These are phyloP conservation scores for Phytophthora ramorum DNA, from an alignment of 352 stramenopile species.

Conservation along the genomic window DNA sequence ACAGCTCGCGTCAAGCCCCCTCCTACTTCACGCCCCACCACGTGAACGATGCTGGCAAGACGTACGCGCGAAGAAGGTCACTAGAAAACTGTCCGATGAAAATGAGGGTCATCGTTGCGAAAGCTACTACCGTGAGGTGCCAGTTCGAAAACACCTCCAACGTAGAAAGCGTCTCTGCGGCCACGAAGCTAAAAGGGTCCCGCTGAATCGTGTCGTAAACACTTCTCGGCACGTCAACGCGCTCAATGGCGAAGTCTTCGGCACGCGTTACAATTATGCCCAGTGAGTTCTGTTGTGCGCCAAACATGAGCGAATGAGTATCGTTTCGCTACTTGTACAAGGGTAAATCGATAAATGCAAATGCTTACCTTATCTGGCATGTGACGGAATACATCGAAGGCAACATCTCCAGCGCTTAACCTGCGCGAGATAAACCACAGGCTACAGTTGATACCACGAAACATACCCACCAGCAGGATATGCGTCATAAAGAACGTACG, in stretches of 20 bases:
- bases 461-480: not conserved
- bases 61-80: constrained; percentile 65
- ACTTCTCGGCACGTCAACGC: constrained; percentile 65
- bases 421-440: constrained; percentile 33
- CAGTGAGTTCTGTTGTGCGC: constrained; percentile 45
- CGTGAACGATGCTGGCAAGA: constrained; percentile 69
- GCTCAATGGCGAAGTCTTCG: constrained; percentile 61
- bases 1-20: not conserved
- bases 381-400: constrained; percentile 87
- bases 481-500: constrained; percentile 34
- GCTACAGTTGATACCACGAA: not conserved
- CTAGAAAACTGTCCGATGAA: constrained; percentile 86
- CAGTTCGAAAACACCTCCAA: constrained; percentile 86
- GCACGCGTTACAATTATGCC: constrained; percentile 66
- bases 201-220: constrained; percentile 85
- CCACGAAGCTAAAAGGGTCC: constrained; percentile 90
- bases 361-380: constrained; percentile 81
- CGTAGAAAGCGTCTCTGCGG: constrained; percentile 83
- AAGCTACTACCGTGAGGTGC: constrained; percentile 76
- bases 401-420: constrained; percentile 60
- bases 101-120: constrained; percentile 85
- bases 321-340: not conserved
- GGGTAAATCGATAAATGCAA: not conserved
- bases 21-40: constrained; percentile 46
- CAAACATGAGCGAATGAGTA: not conserved